Evolutionary conservation across 2,329 filamentous ascomycete genomes (phyloP), one percentile per base, ranked within the genome.

Genomic region (Fusarium nisikadoi): DNA sequence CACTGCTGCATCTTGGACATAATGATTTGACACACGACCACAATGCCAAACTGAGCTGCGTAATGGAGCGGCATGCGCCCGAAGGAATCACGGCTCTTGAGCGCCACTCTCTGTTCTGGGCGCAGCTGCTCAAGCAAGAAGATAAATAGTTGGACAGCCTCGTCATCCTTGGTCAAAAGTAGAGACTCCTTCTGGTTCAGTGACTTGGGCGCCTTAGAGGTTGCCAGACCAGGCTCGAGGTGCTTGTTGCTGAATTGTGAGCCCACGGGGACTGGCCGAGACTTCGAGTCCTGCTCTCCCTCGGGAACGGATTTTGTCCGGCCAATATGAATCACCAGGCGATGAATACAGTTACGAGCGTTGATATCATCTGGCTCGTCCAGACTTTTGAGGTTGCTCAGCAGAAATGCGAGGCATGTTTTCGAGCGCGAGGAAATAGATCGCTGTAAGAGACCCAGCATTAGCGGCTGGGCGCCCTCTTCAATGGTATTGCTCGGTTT

Each of bases 301-400:
- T 83, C 80, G 1, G 81, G 79, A 27, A 53, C 25, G 3, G 85
- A 84, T 70, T 89, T 88, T n/a, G 92, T 90, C 53, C 95, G 91
- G 23, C 95, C 95, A 75, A 98, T 97, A 25, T 95, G 92, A 66
- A 98, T 97, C 45, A 99, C 92, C 5, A 98, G 86, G 13, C 96
- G 91, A 80, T 99, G 96, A 53, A 99, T 90, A 79, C 94, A 96
- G 79, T 98, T 99, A 17, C 96, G 92, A 76, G 92, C 91, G 82
- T 98, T 97, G 79, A 99, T 94, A 78, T 98, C 96, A 74, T 97
- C 93, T 5, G 93, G 89, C 78, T 97, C 95, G 54, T 97, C 91
- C 5, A 98, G 86, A 2, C 89, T 91, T 47, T 90, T 87, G 56
- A 96, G 86, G 45, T 90, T 87, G 16, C 85, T 83, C 5, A 99